A percentile compares a stretch with the other conserved stretches of the same genome.
phyloP scores from a whole-genome alignment of 306 rosid genomes.

The Sophora flavescens region DNA sequence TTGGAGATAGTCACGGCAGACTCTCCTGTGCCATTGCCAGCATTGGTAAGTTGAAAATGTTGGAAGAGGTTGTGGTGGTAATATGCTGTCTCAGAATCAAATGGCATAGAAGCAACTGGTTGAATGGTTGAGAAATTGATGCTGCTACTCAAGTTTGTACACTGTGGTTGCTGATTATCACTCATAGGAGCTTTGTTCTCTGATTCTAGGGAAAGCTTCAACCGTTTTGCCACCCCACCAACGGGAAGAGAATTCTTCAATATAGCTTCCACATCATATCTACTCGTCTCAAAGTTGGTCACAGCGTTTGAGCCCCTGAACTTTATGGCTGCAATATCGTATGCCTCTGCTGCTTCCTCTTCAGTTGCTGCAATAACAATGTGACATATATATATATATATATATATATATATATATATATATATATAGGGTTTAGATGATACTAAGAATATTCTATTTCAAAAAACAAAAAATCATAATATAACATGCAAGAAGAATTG shows the following conservation, averaged over 20 bases:
- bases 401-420: too few species aligned
- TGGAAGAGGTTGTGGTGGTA: slow-evolving; percentile 79
- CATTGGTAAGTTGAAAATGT: slow-evolving; percentile 60
- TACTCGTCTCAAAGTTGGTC: slow-evolving; percentile 92
- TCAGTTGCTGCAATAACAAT: slow-evolving; percentile 72
- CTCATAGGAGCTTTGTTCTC: slow-evolving; percentile 61
- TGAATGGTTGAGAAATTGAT: slow-evolving; percentile 76
- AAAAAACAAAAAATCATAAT: not conserved
- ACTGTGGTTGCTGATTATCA: slow-evolving; percentile 44
- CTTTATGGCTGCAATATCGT: slow-evolving; percentile 95
- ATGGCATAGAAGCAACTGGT: slow-evolving; percentile 60
- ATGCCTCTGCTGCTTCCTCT: slow-evolving; percentile 98
- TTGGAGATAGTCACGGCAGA: slow-evolving; percentile 35
- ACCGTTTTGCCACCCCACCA: slow-evolving; percentile 90
- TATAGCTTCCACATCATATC: slow-evolving; percentile 92
- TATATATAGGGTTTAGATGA: not conserved
- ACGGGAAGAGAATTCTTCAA: slow-evolving; percentile 81
- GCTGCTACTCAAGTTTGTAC: slow-evolving; percentile 54
- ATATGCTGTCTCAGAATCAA: slow-evolving; percentile 58
- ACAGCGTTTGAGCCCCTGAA: slow-evolving; percentile 90
- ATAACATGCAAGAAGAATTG: not conserved
- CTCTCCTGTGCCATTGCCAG: slow-evolving; percentile 42
- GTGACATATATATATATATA: too few species aligned
- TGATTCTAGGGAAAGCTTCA: slow-evolving; percentile 76
- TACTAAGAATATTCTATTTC: not conserved